phyloP scores from a whole-genome alignment of 2,329 filamentous ascomycete species.

The Penicillium sp. region DNA sequence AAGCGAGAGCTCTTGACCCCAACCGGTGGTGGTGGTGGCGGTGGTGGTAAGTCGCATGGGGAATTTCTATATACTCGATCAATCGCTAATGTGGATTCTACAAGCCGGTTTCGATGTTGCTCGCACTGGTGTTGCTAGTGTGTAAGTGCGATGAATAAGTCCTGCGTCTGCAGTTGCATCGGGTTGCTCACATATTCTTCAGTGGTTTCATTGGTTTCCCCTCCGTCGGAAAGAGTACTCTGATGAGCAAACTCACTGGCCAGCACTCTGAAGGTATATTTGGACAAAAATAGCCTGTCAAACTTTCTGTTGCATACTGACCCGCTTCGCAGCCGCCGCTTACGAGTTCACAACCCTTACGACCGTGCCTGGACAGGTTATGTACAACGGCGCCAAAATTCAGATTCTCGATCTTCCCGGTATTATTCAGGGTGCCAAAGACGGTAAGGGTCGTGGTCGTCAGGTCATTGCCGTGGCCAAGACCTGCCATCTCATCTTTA shows the following conservation, averaged over 20 bases:
- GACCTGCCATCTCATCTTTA: constrained; percentile 98
- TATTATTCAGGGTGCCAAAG: constrained; percentile 98
- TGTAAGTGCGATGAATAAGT: constrained; percentile 50
- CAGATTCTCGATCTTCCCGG: constrained; percentile 98
- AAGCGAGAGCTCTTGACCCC: constrained; percentile 95
- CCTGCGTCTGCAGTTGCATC: neutral
- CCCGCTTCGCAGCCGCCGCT: constrained; percentile 64
- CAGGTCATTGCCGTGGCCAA: constrained; percentile 99
- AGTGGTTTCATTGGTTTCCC: constrained; percentile 94
- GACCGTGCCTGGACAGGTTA: constrained; percentile 91
- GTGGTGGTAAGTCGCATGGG: constrained; percentile 53
- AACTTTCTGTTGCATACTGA: constrained; percentile 14
- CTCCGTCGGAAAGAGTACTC: constrained; percentile 95
- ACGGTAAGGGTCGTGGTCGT: constrained; percentile 93
- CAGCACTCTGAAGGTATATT: constrained; percentile 80
- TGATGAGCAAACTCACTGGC: constrained; percentile 92
- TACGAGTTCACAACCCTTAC: constrained; percentile 99
- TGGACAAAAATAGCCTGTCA: neutral
- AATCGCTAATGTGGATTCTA: constrained; percentile 20
- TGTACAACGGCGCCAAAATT: constrained; percentile 95
- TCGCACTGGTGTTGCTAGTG: constrained; percentile 92
- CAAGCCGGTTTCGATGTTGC: constrained; percentile 91
- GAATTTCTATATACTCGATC: constrained; percentile 3
- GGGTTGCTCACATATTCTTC: neutral
- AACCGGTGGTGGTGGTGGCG: constrained; percentile 73